Evolutionary conservation across 345 rosid genomes (phyloP).

Genomic region (Heritiera littoralis): DNA sequence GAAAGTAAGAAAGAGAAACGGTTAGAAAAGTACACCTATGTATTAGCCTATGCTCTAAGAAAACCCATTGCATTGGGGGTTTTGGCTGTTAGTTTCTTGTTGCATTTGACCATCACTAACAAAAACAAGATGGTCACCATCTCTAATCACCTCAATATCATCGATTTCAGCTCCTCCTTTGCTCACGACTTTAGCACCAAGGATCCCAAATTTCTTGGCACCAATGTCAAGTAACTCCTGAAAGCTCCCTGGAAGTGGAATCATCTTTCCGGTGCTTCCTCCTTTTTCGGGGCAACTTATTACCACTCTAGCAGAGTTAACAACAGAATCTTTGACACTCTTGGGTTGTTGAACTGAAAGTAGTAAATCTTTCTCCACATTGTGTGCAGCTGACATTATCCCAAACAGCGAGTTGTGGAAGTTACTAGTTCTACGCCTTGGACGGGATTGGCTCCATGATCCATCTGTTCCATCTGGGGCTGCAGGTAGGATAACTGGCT

Average conservation of each 20-base stretch:
- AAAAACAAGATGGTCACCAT: constrained; percentile 78
- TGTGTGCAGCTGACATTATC: constrained; percentile 62
- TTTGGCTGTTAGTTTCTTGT: constrained; percentile 6
- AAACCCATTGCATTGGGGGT: constrained; percentile 7
- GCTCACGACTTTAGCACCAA: constrained; percentile 46
- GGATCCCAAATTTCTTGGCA: constrained; percentile 54
- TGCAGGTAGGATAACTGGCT: constrained; percentile 56
- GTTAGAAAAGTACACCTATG: neutral
- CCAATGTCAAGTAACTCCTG: constrained; percentile 66
- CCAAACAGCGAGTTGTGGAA: constrained; percentile 79
- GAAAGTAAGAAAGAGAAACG: too few species aligned
- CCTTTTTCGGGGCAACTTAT: constrained; percentile 65
- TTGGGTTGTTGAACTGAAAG: constrained; percentile 32
- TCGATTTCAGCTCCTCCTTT: constrained; percentile 71
- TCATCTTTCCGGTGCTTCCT: constrained; percentile 51
- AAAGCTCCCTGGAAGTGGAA: constrained; percentile 60
- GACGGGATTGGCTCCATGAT: constrained; percentile 46
- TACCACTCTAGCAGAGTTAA: constrained; percentile 50
- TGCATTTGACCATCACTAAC: constrained; percentile 26
- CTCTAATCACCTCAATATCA: constrained; percentile 67
- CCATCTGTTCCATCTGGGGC: constrained; percentile 41
- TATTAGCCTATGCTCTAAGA: neutral
- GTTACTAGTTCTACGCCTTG: constrained; percentile 58
- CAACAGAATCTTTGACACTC: constrained; percentile 9
- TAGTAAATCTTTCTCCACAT: constrained; percentile 34